These are phyloP conservation scores for Mucor piriformis DNA, from an alignment of 371 early-diverging fungal species.

Conservation along the genomic window DNA sequence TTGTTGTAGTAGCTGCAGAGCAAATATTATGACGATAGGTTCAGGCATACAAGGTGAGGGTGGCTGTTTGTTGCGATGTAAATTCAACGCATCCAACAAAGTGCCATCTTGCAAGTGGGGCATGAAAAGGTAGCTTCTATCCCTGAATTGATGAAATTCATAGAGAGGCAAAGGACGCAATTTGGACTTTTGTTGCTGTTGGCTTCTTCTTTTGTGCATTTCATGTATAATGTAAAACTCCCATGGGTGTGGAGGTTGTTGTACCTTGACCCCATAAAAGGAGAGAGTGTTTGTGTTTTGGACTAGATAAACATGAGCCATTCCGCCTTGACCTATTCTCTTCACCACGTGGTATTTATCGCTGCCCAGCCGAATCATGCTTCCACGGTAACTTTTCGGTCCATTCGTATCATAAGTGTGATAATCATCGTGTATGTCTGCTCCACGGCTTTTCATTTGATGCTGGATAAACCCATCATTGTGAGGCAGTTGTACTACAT, in stretches of 20 bases:
- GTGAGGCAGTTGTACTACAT: conserved; percentile 17
- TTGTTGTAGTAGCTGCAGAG: conserved; percentile 26
- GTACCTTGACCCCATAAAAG: conserved; percentile 36
- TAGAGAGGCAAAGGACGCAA: conserved; percentile 2
- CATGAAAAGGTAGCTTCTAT: conserved; percentile 39
- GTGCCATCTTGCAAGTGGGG: conserved; percentile 33
- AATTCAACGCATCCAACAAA: conserved; percentile 40
- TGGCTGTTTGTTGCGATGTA: conserved; percentile 4
- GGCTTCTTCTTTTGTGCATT: conserved; percentile 9
- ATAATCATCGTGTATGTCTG: not conserved
- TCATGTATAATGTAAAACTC: conserved; percentile 49
- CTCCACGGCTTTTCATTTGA: conserved; percentile 1
- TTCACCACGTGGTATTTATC: conserved; percentile 17
- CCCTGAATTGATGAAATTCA: conserved; percentile 23
- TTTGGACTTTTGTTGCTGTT: not conserved
- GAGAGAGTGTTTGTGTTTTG: not conserved
- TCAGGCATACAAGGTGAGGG: conserved; percentile 33
- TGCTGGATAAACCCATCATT: conserved; percentile 10
- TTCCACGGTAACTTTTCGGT: not conserved
- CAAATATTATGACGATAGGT: conserved; percentile 36
- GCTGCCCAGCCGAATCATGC: conserved; percentile 9
- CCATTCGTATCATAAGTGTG: not conserved
- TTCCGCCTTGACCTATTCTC: conserved; percentile 48
- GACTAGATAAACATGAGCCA: conserved; percentile 38
- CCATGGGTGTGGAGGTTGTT: conserved; percentile 44